phyloP scores from a whole-genome alignment of 176 grass and related monocot species.

The Carex parvula region DNA sequence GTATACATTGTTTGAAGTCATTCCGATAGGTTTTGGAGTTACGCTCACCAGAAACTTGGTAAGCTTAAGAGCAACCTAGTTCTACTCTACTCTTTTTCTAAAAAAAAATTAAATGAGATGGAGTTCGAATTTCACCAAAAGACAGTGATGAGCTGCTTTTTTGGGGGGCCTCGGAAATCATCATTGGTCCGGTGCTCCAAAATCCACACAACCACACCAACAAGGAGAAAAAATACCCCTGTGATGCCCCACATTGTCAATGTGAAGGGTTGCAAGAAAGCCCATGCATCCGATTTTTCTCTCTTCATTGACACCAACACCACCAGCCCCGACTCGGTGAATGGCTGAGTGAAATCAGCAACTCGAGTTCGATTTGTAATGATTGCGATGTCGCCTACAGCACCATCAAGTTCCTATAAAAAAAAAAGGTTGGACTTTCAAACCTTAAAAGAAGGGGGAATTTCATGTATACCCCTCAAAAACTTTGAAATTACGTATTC shows the following conservation, averaged over 20 bases:
- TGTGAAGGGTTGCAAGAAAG: conserved; percentile 82
- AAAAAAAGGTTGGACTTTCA: neutral
- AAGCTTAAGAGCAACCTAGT: too few species aligned
- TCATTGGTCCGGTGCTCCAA: conserved; percentile 89
- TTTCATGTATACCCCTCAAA: too few species aligned
- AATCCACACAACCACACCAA: conserved; percentile 75
- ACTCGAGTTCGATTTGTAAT: conserved; percentile 64
- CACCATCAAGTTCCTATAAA: conserved; percentile 65
- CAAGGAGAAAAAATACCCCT: conserved; percentile 67
- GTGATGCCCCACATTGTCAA: conserved; percentile 72
- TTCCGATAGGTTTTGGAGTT: too few species aligned
- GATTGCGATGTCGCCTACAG: conserved; percentile 62
- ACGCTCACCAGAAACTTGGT: too few species aligned
- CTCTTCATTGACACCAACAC: conserved; percentile 64
- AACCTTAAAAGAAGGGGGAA: neutral
- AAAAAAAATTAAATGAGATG: neutral
- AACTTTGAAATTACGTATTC: too few species aligned
- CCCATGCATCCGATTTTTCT: conserved; percentile 51
- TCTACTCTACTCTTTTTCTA: neutral
- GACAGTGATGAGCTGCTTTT: conserved; percentile 57
- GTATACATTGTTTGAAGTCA: too few species aligned
- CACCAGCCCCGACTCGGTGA: conserved; percentile 57
- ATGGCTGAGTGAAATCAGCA: conserved; percentile 90
- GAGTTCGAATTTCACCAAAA: conserved; percentile 51
- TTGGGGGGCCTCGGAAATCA: conserved; percentile 77